Base-by-base conservation (phyloP, 2,329 filamentous ascomycete species). In the Sporothrix sp. region DNA sequence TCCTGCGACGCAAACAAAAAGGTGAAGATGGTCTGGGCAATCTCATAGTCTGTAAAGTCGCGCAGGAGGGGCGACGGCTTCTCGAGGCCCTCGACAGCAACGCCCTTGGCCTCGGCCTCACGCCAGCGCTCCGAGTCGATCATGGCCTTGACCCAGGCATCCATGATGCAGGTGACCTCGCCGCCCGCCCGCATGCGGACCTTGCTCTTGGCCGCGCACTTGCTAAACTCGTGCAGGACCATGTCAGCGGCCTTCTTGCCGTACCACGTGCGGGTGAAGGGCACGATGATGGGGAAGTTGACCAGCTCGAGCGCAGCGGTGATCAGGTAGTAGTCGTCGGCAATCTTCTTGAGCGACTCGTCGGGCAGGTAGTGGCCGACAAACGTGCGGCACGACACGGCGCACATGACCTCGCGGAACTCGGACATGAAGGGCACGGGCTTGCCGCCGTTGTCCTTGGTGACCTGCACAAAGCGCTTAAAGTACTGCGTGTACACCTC, bases 1-100 rank as follows among this genome's bases (percentile, higher is more conserved):
- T 98, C 93, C 70, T 97, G 93, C 3, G 90, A 96, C 54, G 93
- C 91, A 69, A 97, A 97, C 55, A 97, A 76, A 74, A 97, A 95
- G 45, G 91, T 95, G 71, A 96, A 95, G 62, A 97, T 67, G 21
- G 91, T 96, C 74, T 93, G 87, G 51, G 87, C 78, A 62, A 97
- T 95, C 69, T 97, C 90, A 61, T 84, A 85, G 65, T 97, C 87
- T 68, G 77, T 82, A 69, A 96, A 97, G 59, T 87, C 82, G 63
- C 91, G 87, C 50, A 97, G 77, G 25, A 95, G 66, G 59, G 85
- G 86, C 18, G 80, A 70, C 48, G 91, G 91, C 78, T 96, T 96
- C 68, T 87, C 82, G 7, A 85, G 69, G 14, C 76, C 71, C 54
- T 87, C 81, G 42, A 81, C 79, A 23, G 88, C 89, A 63, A 83